Percentiles rank a stretch among this genome's conserved stretches.
phyloP scores from a whole-genome alignment of 768 basidiomycete species.

The Cantharellus cinnabarinus region DNA sequence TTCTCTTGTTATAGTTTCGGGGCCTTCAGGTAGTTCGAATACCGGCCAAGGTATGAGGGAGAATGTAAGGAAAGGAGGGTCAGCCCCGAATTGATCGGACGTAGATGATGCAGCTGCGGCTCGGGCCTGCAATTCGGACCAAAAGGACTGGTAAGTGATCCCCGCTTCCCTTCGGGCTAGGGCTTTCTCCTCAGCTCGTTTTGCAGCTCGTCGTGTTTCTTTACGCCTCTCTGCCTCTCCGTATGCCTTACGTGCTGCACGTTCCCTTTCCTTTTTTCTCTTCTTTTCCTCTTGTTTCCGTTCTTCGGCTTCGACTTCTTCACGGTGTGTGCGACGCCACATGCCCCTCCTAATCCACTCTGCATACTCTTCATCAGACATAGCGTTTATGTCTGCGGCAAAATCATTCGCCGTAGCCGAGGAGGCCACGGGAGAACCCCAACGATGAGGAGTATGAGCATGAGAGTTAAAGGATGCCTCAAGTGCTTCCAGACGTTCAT shows the following conservation, averaged over 20 bases:
- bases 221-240: constrained; percentile 1
- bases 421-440: constrained; percentile 23
- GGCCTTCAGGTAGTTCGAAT: constrained; percentile 5
- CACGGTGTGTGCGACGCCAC: constrained; percentile 33
- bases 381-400: constrained; percentile 25
- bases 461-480: constrained; percentile 46
- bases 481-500: constrained; percentile 35
- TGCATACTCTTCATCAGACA: constrained; percentile 77
- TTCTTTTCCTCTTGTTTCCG: constrained; percentile 2
- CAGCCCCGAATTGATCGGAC: not conserved
- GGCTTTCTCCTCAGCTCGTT: constrained; percentile 5
- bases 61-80: constrained; percentile 19
- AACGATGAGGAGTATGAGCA: constrained; percentile 52
- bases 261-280: constrained; percentile 7
- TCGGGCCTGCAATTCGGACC: constrained; percentile 19
- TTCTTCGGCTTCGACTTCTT: constrained; percentile 9
- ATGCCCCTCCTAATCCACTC: constrained; percentile 76
- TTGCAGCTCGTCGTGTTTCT: constrained; percentile 1
- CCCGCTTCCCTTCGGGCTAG: constrained; percentile 18
- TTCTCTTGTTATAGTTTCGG: constrained; percentile 20
- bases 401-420: constrained; percentile 16
- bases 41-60: constrained; percentile 45
- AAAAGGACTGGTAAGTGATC: constrained; percentile 33
- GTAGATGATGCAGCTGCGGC: constrained; percentile 16
- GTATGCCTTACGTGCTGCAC: constrained; percentile 2